Base-by-base conservation (phyloP, 176 grass and related monocot species). In the Cymbopogon citratus region DNA sequence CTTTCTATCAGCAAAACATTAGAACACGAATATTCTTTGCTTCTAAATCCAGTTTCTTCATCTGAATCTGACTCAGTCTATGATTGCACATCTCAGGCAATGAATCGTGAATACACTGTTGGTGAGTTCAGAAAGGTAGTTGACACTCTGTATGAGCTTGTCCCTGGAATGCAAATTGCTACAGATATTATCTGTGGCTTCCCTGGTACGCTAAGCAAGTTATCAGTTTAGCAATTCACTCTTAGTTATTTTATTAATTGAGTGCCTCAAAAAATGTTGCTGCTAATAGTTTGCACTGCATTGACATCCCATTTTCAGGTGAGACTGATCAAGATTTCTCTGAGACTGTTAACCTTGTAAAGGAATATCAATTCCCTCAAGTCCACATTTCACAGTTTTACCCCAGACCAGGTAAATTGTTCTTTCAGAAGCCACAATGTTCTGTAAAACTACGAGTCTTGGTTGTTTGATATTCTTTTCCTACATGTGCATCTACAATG, bases 311-410 rank as follows among this genome's bases (percentile, higher is more conserved):
- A 5, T 65, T 74, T 83, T 82, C 81, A 99, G 96, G 92, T 63
- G 92, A 95, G 79, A 95, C 87, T 28, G 92, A 91, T 83, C 85
- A 99, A 87, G 92, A 95, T 95, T 99, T 99, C 67, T 74, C 73
- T 38, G 71, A 99, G 81, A 99, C 96, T 74, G 87, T 99, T 59
- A 83, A 56, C 57, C 92, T 99, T 33, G 74, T 99, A 87, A 99
- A 90, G 65, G 87, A 90, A 5, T 99, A 99, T 84, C 75, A 79
- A 28, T 78, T 99, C 21, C 75, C 96, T 64, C 96, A 98, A 87
- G 92, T 99, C 70, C 96, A 95, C 80, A 99, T 95, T 79, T 99
- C 92, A 51, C 96, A 99, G 19, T 99, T 99, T 69, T 95, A 99
- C 70, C 96, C 96, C 34, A 89, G 96, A 35, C 96, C 96, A 85